Evolutionary conservation across 345 rosid genomes (phyloP).

Genomic region (Populus davidiana): DNA sequence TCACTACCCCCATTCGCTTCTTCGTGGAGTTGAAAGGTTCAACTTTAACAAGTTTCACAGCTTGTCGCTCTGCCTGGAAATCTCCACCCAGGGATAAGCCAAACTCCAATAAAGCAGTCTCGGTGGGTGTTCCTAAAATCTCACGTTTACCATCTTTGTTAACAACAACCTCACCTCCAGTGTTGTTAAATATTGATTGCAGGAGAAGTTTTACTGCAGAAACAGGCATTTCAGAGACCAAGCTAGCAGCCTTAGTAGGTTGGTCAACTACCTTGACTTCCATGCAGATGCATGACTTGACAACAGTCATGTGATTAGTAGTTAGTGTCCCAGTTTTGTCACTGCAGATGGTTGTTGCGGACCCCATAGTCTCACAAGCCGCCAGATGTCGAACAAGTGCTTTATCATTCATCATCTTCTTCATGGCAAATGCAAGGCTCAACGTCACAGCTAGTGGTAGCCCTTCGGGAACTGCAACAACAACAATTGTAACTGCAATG

Average conservation of each 20-base stretch:
- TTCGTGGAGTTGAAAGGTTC: slow-evolving; percentile 94
- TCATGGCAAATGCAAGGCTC: slow-evolving; percentile 95
- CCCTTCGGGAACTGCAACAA: slow-evolving; percentile 97
- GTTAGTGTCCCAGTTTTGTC: slow-evolving; percentile 95
- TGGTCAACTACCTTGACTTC: slow-evolving; percentile 45
- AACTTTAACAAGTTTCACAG: slow-evolving; percentile 56
- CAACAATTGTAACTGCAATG: slow-evolving; percentile 88
- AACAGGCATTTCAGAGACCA: slow-evolving; percentile 58
- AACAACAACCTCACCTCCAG: slow-evolving; percentile 80
- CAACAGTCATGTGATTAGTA: slow-evolving; percentile 87
- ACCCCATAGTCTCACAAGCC: slow-evolving; percentile 97
- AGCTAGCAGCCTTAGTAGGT: slow-evolving; percentile 37
- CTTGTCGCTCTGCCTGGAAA: slow-evolving; percentile 58
- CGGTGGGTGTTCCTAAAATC: slow-evolving; percentile 86
- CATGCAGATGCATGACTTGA: slow-evolving; percentile 83
- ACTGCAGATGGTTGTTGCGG: slow-evolving; percentile 89
- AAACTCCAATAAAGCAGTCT: slow-evolving; percentile 76
- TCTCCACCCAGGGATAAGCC: slow-evolving; percentile 81
- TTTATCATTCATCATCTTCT: slow-evolving; percentile 97
- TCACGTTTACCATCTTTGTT: slow-evolving; percentile 64
- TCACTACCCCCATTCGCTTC: slow-evolving; percentile 83
- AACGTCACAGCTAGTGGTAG: slow-evolving; percentile 93
- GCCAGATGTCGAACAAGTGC: slow-evolving; percentile 92
- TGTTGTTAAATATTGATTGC: slow-evolving; percentile 83
- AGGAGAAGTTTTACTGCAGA: slow-evolving; percentile 50